Base-by-base conservation (phyloP, 1,139 yeast species). In the Suhomyces wounanorum region DNA sequence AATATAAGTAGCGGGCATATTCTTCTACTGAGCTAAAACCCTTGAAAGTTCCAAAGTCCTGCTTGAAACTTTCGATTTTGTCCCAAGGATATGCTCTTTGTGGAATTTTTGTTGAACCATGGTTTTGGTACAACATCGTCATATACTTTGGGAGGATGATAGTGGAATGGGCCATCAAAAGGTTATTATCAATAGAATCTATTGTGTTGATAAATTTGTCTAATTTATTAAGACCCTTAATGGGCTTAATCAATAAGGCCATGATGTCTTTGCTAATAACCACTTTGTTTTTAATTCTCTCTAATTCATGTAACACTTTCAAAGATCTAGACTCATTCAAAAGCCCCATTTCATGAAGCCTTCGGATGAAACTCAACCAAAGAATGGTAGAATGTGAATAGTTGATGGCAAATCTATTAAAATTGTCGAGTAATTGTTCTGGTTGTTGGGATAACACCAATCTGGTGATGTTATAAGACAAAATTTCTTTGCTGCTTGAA, bases 291-390 rank as follows among this genome's bases (percentile, higher is more conserved):
- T 59, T 61, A 16, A 64, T 58, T 9, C 59, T 55, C 2, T 65
- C 56, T 13, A 77, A 54, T 50, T 71, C 69, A 2, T 47, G 40
- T 3, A 73, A 52, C 8, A 75, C 60, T 36, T 63, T 62, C 14
- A 63, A 59, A 10, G 75, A 59, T 39, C 80, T 56, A 6, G 48
- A 48, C 17, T 62, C 65, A n/a, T 67, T 69, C 35, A 77, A 61
- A 5, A 75, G 60, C 5, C 68, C 74, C 54, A 75, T 67, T 37
- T 62, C 65, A 9, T 60, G 55, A n/a, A 77, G 61, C 51, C 69
- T 71, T 45, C 66, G 64, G 30, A 73, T 61, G 44, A 77, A 71
- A 8, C 66, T 64, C 4, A 72, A 55, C 81, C 81, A 77, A 13
- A 73, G 41, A 2, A 61, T 55, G 2, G 77, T 60, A 1, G 71